Percentiles rank a stretch among this genome's conserved stretches.
Conservation (phyloP, 331 rosid species). For the Stylosanthes scabra region DNA sequence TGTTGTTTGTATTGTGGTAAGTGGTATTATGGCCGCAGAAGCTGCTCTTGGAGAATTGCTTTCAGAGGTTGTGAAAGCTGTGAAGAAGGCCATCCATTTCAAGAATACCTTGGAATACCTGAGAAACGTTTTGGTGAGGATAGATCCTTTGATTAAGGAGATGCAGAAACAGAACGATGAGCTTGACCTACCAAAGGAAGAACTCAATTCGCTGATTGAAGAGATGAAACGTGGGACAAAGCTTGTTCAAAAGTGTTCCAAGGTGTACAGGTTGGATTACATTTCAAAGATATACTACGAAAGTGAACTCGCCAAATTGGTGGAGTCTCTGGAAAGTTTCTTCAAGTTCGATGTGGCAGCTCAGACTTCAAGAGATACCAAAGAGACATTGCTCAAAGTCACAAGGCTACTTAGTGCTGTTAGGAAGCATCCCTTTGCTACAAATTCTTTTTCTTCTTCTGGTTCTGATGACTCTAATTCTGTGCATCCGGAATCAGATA, state of each 20-base stretch:
- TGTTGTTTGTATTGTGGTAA: no score
- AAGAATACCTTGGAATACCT: background rate
- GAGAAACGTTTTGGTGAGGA: background rate
- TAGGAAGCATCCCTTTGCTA: background rate
- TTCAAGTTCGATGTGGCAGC: background rate
- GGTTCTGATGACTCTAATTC: background rate
- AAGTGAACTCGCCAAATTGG: background rate
- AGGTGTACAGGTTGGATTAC: background rate
- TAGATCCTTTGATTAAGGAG: background rate
- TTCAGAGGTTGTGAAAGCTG: background rate
- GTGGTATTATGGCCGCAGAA: background rate
- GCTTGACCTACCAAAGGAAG: background rate
- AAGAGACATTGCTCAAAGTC: background rate
- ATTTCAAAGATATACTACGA: background rate
- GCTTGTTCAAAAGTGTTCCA: conserved; percentile 1
- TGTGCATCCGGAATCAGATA: background rate
- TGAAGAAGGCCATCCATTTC: background rate
- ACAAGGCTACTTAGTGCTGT: background rate
- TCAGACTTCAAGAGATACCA: background rate
- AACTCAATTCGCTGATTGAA: background rate
- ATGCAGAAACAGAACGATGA: background rate
- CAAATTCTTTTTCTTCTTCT: background rate
- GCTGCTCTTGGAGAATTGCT: background rate
- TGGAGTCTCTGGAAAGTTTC: background rate
- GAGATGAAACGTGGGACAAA: conserved; percentile 19